Evolutionary conservation across 2,329 filamentous ascomycete species (phyloP), one percentile per base, ranked within the genome.

Genomic region (Colletotrichum musicola): DNA sequence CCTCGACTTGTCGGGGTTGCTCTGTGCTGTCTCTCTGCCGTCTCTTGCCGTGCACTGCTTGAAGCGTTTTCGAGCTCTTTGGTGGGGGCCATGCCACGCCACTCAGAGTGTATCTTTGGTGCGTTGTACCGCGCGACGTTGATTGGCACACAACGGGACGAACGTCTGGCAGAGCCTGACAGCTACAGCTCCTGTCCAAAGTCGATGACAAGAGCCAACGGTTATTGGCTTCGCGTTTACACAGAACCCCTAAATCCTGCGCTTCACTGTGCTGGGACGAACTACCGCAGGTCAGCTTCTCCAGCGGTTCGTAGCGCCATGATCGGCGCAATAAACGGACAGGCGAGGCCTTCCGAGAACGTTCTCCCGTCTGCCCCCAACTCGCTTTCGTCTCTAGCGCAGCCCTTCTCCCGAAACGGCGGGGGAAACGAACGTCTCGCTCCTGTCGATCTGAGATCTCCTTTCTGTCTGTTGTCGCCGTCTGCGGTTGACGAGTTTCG

Each of bases 401-500:
- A 40, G 46, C 35, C 35, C n/a, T 12, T 35, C 49, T 20, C 4
- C 25, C 40, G 18, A 44, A 22, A 16, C 47, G 25, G 4, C 12
- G 16, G 16, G 30, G n/a, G 18, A 51, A 30, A 35, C 25, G 7
- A 51, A n/a, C 16, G 14, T 38, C n/a, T 27, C 7, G 35, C 18
- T 38, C 25, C 16, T n/a, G 30, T 30, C 10, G 22, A 56, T 35
- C 35, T 27, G 44, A 3, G 10, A 42, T 44, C n/a, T 62, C 20
- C 62, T 18, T 63, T 57, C 27, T 7, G 18, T n/a, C 18, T 59
- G 5, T 18, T 46, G 30, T 68, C 47, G 30, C 42, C 16, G 35
- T 50, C 47, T 59, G 44, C 46, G 46, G 54, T 51, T 47, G 49
- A 58, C 46, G 44, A 61, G 62, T 27, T 60, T 69, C 66, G 66